Base-by-base conservation (phyloP, 805 yeast genomes). In the Wickerhamiella kazuoi region DNA sequence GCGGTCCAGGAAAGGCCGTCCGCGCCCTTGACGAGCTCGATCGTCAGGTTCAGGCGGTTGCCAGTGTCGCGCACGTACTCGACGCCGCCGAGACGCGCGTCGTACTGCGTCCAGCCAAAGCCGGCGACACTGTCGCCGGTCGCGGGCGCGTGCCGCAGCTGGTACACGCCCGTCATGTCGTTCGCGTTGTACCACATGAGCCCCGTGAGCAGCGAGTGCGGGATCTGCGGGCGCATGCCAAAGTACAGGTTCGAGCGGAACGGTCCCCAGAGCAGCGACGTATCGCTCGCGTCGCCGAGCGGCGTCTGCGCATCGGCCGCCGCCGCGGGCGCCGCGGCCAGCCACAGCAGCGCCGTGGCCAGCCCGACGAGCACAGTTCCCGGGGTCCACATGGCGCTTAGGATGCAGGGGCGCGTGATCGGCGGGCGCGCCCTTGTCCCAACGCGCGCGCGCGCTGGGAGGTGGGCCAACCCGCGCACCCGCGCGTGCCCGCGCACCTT, bases 101-200 rank as follows among this genome's bases (percentile, higher is more conserved):
- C 97, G 55, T 79, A 90, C 29, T 65, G 62, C n/a, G 71, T 65
- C 95, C 96, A 90, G 20, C 86, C 82, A 48, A 80, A 87, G 39
- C 71, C 74, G 19, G 65, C 66, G 60, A 84, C 65, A 37, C 74
- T 69, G 50, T 84, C 87, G 29, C 63, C 62, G 48, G 76, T 84
- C 38, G 77, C 82, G 50, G 84, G 80, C 40, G 69, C 66, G 56
- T 84, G 94, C 48, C 94, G 72, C 19, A 78, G 56, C 18, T 64
- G 60, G 4, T 64, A 59, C 11, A 81, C 49, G 1, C 78, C 78
- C 4, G 60, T 57, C 43, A 69, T 64, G 21, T 63, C 59, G 44
- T 79, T 77, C 4, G 71, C 68, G 51, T 76, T 75, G 61, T 73
- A 81, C 97, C 97, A 87, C 74, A 87, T 72, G 20, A 86, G 61